Evolutionary conservation across 345 rosid genomes (phyloP).

Genomic region (Moringa oleifera): DNA sequence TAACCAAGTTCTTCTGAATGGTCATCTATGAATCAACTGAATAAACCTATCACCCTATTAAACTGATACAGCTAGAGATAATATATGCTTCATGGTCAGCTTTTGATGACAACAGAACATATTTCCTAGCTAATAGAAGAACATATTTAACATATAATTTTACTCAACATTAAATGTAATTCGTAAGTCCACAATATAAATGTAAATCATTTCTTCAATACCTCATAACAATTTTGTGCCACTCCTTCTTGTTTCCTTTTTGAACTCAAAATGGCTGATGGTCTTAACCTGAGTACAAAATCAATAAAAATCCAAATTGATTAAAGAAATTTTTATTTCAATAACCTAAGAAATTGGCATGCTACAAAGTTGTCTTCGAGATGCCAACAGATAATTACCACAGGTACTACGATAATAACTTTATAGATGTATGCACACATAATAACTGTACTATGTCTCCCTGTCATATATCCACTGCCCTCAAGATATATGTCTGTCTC

Average conservation of each 20-base stretch:
- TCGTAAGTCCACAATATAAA: neutral
- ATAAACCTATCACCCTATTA: too few species aligned
- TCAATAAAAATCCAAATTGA: slow-evolving; percentile 2
- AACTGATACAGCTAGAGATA: slow-evolving; percentile 5
- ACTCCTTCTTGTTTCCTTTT: slow-evolving; percentile 60
- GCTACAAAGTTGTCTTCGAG: neutral
- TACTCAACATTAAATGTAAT: slow-evolving; percentile 2
- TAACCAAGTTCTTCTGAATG: too few species aligned
- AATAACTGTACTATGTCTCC: too few species aligned
- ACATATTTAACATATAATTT: neutral
- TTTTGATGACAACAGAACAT: slow-evolving; percentile 3
- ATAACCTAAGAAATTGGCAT: neutral
- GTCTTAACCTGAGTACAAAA: slow-evolving; percentile 52
- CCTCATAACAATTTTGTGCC: slow-evolving; percentile 43
- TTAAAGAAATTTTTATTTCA: neutral
- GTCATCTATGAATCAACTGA: too few species aligned
- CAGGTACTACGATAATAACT: neutral
- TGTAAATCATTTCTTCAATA: slow-evolving; percentile 20
- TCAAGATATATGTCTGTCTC: too few species aligned
- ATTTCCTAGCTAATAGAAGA: slow-evolving; percentile 5
- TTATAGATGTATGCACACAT: slow-evolving; percentile 6
- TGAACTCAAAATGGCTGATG: slow-evolving; percentile 36
- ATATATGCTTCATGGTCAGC: neutral
- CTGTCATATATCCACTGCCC: too few species aligned
- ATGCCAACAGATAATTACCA: neutral